phyloP scores from a whole-genome alignment of 2,329 filamentous ascomycete genomes.

The Fusarium setosum region DNA sequence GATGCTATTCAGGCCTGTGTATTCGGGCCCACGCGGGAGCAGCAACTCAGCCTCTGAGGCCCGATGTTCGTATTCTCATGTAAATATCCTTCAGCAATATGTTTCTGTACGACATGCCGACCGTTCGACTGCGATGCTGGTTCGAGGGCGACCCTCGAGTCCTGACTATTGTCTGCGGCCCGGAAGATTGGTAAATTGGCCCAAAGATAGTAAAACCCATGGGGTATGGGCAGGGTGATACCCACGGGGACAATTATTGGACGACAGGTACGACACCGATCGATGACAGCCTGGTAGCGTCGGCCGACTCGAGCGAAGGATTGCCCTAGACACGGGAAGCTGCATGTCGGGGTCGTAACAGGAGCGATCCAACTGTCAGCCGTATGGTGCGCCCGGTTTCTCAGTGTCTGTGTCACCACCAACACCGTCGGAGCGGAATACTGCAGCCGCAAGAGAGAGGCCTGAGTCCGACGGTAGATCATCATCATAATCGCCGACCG shows the following conservation, averaged over 20 bases:
- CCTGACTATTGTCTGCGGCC: background rate
- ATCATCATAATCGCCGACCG: background rate
- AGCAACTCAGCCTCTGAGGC: constrained; percentile 5
- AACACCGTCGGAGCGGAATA: constrained; percentile 19
- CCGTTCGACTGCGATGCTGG: background rate
- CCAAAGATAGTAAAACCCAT: constrained; percentile 6
- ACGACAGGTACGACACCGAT: constrained; percentile 3
- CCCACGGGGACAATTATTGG: constrained; percentile 1
- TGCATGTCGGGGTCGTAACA: constrained; percentile 17
- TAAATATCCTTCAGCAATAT: background rate
- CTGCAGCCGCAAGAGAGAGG: constrained; percentile 27
- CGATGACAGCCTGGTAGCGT: constrained; percentile 12
- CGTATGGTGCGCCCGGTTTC: background rate
- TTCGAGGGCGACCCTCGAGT: background rate
- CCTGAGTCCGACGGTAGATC: constrained; percentile 13
- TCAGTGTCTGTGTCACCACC: background rate
- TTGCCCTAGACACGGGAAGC: constrained; percentile 6
- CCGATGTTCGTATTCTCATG: constrained; percentile 16
- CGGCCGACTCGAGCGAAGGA: background rate
- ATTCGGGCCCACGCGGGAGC: constrained; percentile 13
- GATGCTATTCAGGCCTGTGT: constrained; percentile 23
- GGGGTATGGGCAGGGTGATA: constrained; percentile 5
- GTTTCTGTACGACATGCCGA: constrained; percentile 21
- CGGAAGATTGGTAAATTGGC: background rate
- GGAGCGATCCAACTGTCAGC: constrained; percentile 25